A percentile compares a stretch with the other conserved stretches of the same genome.
phyloP scores from a whole-genome alignment of 176 grass and related monocot genomes.

The Cenchrus americanus region DNA sequence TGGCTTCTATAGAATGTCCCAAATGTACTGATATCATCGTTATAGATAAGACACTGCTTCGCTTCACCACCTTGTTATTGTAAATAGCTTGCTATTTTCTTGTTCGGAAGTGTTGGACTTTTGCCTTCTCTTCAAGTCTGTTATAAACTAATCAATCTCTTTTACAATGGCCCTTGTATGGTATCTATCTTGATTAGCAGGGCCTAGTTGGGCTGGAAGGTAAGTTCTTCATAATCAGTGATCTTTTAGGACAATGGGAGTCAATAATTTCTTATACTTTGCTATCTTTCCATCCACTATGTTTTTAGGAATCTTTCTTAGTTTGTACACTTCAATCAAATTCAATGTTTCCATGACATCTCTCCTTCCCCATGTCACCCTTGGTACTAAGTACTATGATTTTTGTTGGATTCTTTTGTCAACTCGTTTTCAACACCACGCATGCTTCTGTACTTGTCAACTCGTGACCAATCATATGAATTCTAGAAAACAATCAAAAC shows the following conservation, averaged over 20 bases:
- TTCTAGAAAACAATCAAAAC: neutral
- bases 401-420: neutral
- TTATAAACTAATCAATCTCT: slow-evolving; percentile 53
- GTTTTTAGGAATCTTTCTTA: neutral
- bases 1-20: neutral
- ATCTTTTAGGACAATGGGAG: neutral
- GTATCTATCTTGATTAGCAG: slow-evolving; percentile 54
- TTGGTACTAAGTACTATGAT: neutral
- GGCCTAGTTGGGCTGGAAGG: slow-evolving; percentile 57
- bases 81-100: slow-evolving; percentile 12
- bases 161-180: slow-evolving; percentile 46
- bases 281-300: neutral
- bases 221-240: slow-evolving; percentile 48
- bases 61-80: neutral
- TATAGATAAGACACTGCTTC: neutral
- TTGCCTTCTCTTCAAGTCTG: slow-evolving; percentile 27
- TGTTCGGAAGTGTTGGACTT: neutral
- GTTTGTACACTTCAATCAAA: neutral
- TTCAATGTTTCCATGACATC: neutral
- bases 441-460: neutral
- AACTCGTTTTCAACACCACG: neutral
- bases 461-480: neutral
- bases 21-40: neutral
- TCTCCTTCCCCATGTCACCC: neutral
- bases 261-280: neutral